These are phyloP conservation scores for Quercus ilex DNA, from an alignment of 306 rosid species.

Conservation along the genomic window DNA sequence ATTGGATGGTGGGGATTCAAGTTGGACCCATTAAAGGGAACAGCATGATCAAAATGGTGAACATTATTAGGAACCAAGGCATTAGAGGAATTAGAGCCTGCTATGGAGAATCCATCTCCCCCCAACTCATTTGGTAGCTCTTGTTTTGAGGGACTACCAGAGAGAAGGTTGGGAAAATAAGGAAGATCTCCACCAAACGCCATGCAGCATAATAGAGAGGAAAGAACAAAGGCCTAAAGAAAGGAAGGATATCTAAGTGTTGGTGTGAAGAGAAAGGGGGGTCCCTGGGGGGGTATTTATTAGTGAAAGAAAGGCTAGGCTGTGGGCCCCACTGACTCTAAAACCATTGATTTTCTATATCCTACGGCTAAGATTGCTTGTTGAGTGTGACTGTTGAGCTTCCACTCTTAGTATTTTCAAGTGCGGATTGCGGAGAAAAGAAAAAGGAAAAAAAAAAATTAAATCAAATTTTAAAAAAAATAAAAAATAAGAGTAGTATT, in stretches of 20 bases:
- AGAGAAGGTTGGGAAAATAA: slow-evolving; percentile 18
- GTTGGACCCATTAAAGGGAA: slow-evolving; percentile 9
- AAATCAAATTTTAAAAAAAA: too few relatives aligned
- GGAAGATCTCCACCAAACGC: slow-evolving; percentile 27
- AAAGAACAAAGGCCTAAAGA: slow-evolving; percentile 7
- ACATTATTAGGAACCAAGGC: slow-evolving; percentile 15
- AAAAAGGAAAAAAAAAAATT: background rate
- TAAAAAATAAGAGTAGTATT: too few relatives aligned
- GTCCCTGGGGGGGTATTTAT: slow-evolving; percentile 6
- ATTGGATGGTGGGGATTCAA: slow-evolving; percentile 1
- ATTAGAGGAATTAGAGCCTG: slow-evolving; percentile 5
- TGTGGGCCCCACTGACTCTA: slow-evolving; percentile 12
- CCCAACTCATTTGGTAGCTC: background rate
- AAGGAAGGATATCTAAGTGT: slow-evolving; percentile 14
- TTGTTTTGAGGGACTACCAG: slow-evolving; percentile 18
- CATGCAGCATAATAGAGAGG: slow-evolving; percentile 25
- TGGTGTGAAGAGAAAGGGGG: slow-evolving; percentile 6
- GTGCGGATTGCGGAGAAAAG: background rate
- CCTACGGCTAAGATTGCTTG: slow-evolving; percentile 35
- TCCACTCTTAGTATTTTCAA: background rate
- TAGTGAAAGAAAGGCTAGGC: slow-evolving; percentile 6
- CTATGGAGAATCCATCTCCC: background rate
- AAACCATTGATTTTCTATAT: slow-evolving; percentile 15
- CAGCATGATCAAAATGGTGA: slow-evolving; percentile 1
- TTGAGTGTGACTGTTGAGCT: slow-evolving; percentile 45